Evolutionary conservation across 192 early-diverging fungal genomes (phyloP).

Genomic region (Geosiphon pyriformis): DNA sequence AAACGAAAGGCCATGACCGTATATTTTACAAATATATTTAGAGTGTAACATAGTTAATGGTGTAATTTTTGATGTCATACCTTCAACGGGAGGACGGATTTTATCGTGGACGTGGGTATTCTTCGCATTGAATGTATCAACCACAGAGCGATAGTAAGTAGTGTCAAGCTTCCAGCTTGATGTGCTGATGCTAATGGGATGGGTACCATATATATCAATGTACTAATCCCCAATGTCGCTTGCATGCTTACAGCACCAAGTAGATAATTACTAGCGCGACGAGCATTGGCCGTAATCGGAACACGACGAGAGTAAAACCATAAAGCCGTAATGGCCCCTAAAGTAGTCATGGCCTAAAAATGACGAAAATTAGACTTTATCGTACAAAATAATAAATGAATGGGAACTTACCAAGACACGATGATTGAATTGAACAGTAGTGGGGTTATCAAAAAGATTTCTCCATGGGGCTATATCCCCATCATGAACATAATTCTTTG

Average conservation of each 20-base stretch:
- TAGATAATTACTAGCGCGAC: slow-evolving; percentile 66
- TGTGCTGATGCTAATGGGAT: slow-evolving; percentile 89
- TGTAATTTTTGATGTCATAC: not conserved
- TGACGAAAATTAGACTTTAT: not conserved
- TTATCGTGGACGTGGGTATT: slow-evolving; percentile 30
- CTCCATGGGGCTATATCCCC: slow-evolving; percentile 59
- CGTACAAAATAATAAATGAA: not conserved
- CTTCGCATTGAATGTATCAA: slow-evolving; percentile 64
- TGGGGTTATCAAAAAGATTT: slow-evolving; percentile 91
- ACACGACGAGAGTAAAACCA: slow-evolving; percentile 71
- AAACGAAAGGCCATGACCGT: too few species aligned
- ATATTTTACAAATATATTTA: too few species aligned
- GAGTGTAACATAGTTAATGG: too few species aligned
- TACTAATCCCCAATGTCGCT: slow-evolving; percentile 86
- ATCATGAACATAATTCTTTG: slow-evolving; percentile 42
- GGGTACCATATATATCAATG: slow-evolving; percentile 91
- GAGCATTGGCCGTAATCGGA: slow-evolving; percentile 61
- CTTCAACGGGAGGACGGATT: not conserved
- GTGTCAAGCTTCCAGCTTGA: slow-evolving; percentile 85
- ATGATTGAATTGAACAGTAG: slow-evolving; percentile 94
- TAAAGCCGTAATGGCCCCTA: slow-evolving; percentile 61
- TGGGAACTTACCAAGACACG: slow-evolving; percentile 64
- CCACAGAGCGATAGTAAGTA: slow-evolving; percentile 77
- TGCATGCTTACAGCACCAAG: slow-evolving; percentile 72
- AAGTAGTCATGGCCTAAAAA: slow-evolving; percentile 72